Evolutionary conservation across 1,284 basidiomycete species (phyloP).

Genomic region (Leccinum fallax): DNA sequence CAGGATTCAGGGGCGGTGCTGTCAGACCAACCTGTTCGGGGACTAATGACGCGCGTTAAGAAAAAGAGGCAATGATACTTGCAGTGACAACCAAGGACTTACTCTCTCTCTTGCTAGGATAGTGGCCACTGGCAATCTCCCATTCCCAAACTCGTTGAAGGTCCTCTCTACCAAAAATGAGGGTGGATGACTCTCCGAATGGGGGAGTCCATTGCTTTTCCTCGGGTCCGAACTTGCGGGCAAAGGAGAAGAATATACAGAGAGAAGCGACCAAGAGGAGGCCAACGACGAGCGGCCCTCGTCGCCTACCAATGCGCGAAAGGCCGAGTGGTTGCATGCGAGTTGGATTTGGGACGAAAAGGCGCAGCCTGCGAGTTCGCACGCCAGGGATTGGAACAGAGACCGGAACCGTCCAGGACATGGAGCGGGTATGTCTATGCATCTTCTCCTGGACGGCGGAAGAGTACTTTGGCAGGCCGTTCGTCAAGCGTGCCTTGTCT

Average conservation of each 20-base stretch:
- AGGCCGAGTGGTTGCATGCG: constrained; percentile 60
- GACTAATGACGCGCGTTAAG: constrained; percentile 47
- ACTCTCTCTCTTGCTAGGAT: constrained; percentile 80
- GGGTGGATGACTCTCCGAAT: constrained; percentile 72
- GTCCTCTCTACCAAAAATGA: constrained; percentile 77
- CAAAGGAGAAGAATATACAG: constrained; percentile 60
- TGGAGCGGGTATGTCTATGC: constrained; percentile 48
- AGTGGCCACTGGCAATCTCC: constrained; percentile 90
- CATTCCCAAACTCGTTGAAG: constrained; percentile 89
- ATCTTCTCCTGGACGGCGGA: constrained; percentile 72
- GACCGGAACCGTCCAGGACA: constrained; percentile 61
- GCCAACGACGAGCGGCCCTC: constrained; percentile 52
- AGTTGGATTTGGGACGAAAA: constrained; percentile 66
- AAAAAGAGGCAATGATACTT: not conserved
- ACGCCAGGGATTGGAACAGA: constrained; percentile 63
- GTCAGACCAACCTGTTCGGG: constrained; percentile 70
- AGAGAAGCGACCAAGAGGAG: constrained; percentile 51
- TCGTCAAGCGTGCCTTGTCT: constrained; percentile 47
- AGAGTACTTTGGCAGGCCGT: constrained; percentile 59
- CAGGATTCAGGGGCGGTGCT: constrained; percentile 66
- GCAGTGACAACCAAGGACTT: constrained; percentile 35
- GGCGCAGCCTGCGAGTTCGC: constrained; percentile 48
- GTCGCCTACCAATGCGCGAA: constrained; percentile 58
- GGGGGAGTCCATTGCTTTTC: constrained; percentile 70
- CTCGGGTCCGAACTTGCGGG: constrained; percentile 55